Percentiles rank a stretch among this genome's conserved stretches.
These are phyloP conservation scores for Daedalea quercina DNA, from an alignment of 768 basidiomycete genomes.

Conservation along the genomic window DNA sequence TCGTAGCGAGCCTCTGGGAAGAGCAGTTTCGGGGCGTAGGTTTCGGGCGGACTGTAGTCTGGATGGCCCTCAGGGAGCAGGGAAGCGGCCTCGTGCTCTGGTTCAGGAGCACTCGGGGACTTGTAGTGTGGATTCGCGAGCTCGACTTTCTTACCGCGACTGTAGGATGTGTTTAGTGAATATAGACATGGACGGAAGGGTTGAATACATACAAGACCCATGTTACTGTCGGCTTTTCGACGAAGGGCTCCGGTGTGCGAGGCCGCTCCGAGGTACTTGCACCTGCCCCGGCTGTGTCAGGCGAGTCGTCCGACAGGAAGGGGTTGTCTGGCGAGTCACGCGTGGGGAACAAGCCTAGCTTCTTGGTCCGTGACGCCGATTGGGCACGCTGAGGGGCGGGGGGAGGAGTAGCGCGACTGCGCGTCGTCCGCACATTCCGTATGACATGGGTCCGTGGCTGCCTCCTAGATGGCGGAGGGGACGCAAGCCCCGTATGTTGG, in stretches of 20 bases:
- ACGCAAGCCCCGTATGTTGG: conserved; percentile 36
- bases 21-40: conserved; percentile 50
- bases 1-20: conserved; percentile 37
- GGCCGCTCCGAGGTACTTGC: conserved; percentile 26
- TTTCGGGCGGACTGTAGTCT: conserved; percentile 53
- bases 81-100: conserved; percentile 38
- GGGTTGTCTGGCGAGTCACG: conserved; percentile 71
- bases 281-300: conserved; percentile 16
- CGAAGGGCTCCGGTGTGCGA: conserved; percentile 30
- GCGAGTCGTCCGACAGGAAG: conserved; percentile 44
- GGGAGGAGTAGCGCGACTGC: conserved; percentile 24
- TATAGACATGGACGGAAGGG: neutral
- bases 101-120: conserved; percentile 16
- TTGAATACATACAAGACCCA: conserved; percentile 62
- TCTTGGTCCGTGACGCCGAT: conserved; percentile 19
- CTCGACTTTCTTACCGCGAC: conserved; percentile 59
- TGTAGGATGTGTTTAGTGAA: conserved; percentile 21
- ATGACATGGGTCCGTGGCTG: conserved; percentile 8
- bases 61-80: conserved; percentile 55
- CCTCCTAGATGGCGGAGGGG: conserved; percentile 59
- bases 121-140: conserved; percentile 62
- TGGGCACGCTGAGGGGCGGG: conserved; percentile 29
- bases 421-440: conserved; percentile 6
- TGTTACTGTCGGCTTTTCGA: conserved; percentile 57
- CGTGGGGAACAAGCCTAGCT: conserved; percentile 23